Evolutionary conservation across 495 filamentous ascomycete genomes (phyloP).

Genomic region (Neurospora sp.): DNA sequence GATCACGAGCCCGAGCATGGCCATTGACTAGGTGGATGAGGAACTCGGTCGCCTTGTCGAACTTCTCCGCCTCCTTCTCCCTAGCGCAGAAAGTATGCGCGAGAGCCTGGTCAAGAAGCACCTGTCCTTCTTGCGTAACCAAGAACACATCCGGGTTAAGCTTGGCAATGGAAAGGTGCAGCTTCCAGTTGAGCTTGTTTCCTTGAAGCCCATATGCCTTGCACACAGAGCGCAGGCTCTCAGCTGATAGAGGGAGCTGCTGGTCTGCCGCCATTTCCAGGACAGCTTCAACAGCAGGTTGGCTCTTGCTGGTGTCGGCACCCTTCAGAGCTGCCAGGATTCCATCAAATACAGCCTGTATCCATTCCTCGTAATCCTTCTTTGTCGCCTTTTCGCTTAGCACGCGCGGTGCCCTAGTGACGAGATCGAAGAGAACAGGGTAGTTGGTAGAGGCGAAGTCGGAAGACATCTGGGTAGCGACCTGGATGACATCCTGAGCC

Average conservation of each 20-base stretch:
- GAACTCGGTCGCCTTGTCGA: conserved; percentile 20
- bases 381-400: conserved; percentile 44
- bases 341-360: conserved; percentile 53
- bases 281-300: conserved; percentile 23
- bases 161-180: conserved; percentile 51
- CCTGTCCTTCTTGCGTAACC: conserved; percentile 20
- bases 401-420: conserved; percentile 44
- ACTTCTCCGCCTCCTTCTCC: conserved; percentile 4
- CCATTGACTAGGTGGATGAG: conserved; percentile 51
- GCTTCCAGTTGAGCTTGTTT: conserved; percentile 45
- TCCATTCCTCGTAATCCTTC: conserved; percentile 51
- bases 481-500: conserved; percentile 24
- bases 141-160: conserved; percentile 64
- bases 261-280: conserved; percentile 30
- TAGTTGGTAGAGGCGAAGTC: conserved; percentile 24
- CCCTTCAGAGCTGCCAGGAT: conserved; percentile 25
- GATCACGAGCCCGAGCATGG: conserved; percentile 54
- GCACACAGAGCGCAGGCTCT: conserved; percentile 32
- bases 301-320: conserved; percentile 3
- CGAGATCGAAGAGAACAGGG: conserved; percentile 48
- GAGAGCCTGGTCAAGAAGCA: conserved; percentile 27
- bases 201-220: conserved; percentile 27
- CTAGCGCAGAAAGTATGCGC: background rate
- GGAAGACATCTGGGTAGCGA: conserved; percentile 23
- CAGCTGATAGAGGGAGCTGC: conserved; percentile 7